These are phyloP conservation scores for Neobulgaria alba DNA, from an alignment of 2,329 filamentous ascomycete species.

Conservation along the genomic window DNA sequence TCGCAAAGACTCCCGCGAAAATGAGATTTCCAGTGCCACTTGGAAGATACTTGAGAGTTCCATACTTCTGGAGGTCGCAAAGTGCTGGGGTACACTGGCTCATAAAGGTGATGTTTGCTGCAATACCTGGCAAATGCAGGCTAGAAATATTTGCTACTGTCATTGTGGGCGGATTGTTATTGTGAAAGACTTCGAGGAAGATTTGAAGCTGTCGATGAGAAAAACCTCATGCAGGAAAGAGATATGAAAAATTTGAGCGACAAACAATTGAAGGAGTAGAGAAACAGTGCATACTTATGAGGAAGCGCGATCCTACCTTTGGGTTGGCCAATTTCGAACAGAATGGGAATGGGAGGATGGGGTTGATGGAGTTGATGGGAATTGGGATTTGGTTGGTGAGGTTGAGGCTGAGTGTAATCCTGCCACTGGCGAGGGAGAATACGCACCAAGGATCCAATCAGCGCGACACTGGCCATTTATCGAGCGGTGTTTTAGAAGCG, in stretches of 20 bases:
- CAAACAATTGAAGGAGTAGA: not conserved
- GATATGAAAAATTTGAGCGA: not conserved
- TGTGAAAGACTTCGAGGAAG: not conserved
- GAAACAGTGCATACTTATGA: not conserved
- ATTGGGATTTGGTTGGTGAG: not conserved
- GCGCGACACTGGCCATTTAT: not conserved
- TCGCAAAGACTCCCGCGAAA: not conserved
- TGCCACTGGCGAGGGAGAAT: too few relatives aligned
- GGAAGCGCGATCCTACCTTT: not conserved
- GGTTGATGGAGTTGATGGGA: not conserved
- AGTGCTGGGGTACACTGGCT: conserved; percentile 10
- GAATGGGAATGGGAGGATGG: not conserved
- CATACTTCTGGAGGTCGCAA: conserved; percentile 8
- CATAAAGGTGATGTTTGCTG: conserved; percentile 7
- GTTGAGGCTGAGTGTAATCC: not conserved
- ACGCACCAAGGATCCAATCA: too few relatives aligned
- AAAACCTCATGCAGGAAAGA: not conserved
- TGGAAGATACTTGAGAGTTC: conserved; percentile 5
- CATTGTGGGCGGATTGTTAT: not conserved
- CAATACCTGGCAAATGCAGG: conserved; percentile 5
- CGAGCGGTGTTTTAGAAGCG: not conserved
- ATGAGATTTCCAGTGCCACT: not conserved
- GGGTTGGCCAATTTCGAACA: not conserved
- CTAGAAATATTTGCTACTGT: conserved; percentile 2
- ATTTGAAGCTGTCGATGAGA: not conserved